These are phyloP conservation scores for Polygonum aviculare DNA, from an alignment of 148 eudicot species.

Conservation along the genomic window DNA sequence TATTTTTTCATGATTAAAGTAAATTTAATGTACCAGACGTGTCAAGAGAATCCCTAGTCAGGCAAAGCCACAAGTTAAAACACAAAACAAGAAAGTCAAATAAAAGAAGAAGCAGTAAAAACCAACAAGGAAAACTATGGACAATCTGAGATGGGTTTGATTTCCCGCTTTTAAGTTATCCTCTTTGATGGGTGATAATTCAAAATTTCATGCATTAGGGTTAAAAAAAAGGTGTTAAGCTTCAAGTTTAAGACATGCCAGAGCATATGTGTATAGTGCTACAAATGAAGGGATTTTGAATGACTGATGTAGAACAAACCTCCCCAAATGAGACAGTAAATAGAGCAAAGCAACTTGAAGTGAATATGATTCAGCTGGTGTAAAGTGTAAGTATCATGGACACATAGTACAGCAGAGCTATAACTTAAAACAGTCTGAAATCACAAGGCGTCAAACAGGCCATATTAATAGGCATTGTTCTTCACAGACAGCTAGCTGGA, in stretches of 20 bases:
- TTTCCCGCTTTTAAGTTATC: background rate
- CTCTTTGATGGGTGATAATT: background rate
- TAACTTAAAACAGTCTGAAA: constrained; percentile 5
- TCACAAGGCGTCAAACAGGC: constrained; percentile 5
- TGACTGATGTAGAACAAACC: constrained; percentile 4
- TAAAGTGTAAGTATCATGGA: constrained; percentile 1
- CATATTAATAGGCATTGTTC: constrained; percentile 2
- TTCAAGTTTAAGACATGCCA: background rate
- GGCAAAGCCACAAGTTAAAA: too few species aligned
- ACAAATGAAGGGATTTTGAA: background rate
- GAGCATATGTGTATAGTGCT: background rate
- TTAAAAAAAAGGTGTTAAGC: background rate
- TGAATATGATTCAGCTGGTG: constrained; percentile 10
- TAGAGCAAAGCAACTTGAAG: constrained; percentile 8
- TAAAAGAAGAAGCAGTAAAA: background rate
- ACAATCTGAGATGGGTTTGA: too few species aligned
- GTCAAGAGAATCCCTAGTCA: too few species aligned
- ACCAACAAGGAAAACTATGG: too few species aligned
- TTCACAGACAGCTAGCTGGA: constrained; percentile 9
- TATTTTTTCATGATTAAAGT: too few species aligned
- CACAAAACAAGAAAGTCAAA: background rate
- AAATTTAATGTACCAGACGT: too few species aligned
- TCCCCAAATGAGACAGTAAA: constrained; percentile 3
- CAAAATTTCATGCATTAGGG: background rate
- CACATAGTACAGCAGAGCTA: constrained; percentile 3